Evolutionary conservation across 768 basidiomycete species (phyloP), one percentile per base, ranked within the genome.

Genomic region (Lyophyllum semitale): DNA sequence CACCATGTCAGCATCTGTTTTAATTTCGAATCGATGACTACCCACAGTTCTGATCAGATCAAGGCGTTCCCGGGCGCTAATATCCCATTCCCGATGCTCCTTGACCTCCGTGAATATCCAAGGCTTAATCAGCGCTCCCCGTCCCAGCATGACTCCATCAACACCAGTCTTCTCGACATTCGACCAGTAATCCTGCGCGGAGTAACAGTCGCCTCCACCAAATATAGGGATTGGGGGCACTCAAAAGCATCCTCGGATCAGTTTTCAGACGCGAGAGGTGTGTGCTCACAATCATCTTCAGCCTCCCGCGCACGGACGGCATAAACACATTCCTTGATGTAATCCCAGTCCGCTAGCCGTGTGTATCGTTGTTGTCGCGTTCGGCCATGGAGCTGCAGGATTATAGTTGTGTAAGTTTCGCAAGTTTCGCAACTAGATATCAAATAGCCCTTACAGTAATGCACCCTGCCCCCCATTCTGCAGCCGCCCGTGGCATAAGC

Each of bases 31-130:
- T 17, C 2, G 29, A 25, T 15, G 23, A 23, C 8, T 17, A 62
- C 80, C 47, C 57, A 93, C 91, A 72, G 88, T 85, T 63, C 87
- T 77, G 43, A 95, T 81, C 23, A 88, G 72, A 40, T 93, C 92
- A 38, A 97, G 73, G 29, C 95, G 77, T 72, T 97, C 95, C 6
- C 85, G 77, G 13, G 92, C 83, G 63, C 85, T 89, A 62, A 95
- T 95, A 66, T 95, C 93, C 95, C 95, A 98, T 65, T 97, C 95
- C 23, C 94, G 72, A 20, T 76, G 80, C 66, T 98, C 97, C 68
- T 94, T 89, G 66, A 98, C 84, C 71, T 99, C 97, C 0, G 94
- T 96, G 71, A 95, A 96, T 50, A 95, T 87, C 91, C 91, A 93
- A 0, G 93, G 91, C 71, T 99, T 99, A 71, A 98, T 97, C 46